Base-by-base conservation (phyloP, 306 rosid genomes). In the Cucurbita moschata region DNA sequence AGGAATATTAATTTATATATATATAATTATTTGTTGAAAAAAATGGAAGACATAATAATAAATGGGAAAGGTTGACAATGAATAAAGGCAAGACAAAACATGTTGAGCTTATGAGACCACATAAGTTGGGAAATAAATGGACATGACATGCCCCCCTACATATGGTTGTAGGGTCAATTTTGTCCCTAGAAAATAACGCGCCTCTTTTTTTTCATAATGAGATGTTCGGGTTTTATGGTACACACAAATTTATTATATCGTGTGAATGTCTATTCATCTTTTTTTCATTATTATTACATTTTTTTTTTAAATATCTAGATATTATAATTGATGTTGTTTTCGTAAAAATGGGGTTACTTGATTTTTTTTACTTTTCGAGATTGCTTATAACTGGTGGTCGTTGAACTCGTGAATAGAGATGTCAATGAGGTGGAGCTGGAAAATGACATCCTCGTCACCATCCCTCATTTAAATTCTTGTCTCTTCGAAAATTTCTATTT, bases 81-180 rank as follows among this genome's bases (percentile, higher is more conserved):
- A 13, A 26, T 30, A 62, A 62, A 62, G 23, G 69, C 0, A 39
- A 6, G 38, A 44, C 55, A 67, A 67, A 67, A 67, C 72, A 67
- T 67, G 57, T 46, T 68, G 73, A 68, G 73, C 73, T 23, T 23
- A 68, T 68, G 40, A 46, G 44, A 47, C 73, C 73, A 68, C 73
- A 68, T 68, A 68, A 68, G 57, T 68, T 68, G 73, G 73, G 73
- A 68, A 26, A 47, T 47, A 68, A 68, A 68, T 46, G 23, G 73
- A 68, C 73, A 68, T 47, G 13, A 66, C 57, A 49, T 68, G 73
- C 1, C 43, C 73, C 44, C 12, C 23, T 44, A 3, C 1, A 44
- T 10, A 67, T 66, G 23, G 46, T 66, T 66, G 73, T 68, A 68
- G 58, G 73, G 73, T 68, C 73, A 68, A 43, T 67, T 68, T 68